Conservation (phyloP, 345 rosid species). For the Melaleuca quinquenervia region DNA sequence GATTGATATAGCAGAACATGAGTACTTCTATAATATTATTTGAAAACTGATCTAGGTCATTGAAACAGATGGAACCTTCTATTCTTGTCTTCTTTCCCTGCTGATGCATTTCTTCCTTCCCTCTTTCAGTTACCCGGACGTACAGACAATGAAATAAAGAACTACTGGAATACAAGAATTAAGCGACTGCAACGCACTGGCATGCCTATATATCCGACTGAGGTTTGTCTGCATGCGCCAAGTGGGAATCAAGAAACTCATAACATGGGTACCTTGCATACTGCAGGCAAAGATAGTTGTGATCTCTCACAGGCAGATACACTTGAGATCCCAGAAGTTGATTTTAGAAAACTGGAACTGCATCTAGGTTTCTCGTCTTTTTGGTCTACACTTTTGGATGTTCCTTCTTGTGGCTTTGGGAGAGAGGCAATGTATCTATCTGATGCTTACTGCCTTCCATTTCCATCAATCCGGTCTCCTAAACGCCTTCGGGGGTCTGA, state of each 20-base stretch:
- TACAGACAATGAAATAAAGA: conserved; percentile 73
- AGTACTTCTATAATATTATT: not conserved
- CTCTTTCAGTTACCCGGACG: conserved; percentile 49
- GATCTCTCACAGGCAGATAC: conserved; percentile 20
- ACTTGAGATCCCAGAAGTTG: conserved; percentile 37
- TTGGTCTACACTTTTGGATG: conserved; percentile 16
- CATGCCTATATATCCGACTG: conserved; percentile 51
- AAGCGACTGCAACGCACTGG: conserved; percentile 51
- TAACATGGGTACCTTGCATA: conserved; percentile 6
- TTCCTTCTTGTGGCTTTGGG: conserved; percentile 16
- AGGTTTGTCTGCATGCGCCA: conserved; percentile 21
- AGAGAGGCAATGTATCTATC: conserved; percentile 13
- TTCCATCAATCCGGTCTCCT: conserved; percentile 14
- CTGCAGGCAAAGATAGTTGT: conserved; percentile 16
- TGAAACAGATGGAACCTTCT: not conserved
- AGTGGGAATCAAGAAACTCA: conserved; percentile 22
- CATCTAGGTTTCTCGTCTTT: conserved; percentile 13
- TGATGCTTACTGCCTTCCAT: conserved; percentile 11
- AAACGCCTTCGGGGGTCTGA: conserved; percentile 26
- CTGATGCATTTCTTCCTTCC: not conserved
- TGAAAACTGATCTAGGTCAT: not conserved
- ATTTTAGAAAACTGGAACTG: conserved; percentile 28
- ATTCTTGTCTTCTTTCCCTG: not conserved
- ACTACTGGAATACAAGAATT: conserved; percentile 57
- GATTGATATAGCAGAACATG: not conserved